phyloP scores from a whole-genome alignment of 2,329 filamentous ascomycete species.

The Hypoxylon sp. region DNA sequence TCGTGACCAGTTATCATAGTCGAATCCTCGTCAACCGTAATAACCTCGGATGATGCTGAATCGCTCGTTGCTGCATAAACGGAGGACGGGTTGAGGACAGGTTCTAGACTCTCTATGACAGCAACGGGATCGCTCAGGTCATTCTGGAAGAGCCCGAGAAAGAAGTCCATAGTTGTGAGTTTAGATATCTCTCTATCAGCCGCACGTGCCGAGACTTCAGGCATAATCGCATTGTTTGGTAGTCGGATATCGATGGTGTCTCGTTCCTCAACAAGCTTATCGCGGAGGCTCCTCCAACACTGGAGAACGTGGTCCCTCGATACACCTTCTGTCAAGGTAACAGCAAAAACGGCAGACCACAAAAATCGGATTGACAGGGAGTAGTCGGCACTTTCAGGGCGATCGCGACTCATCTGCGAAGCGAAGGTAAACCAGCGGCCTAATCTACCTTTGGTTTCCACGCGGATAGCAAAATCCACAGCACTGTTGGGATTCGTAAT shows the following conservation, averaged over 20 bases:
- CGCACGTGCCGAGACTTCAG: constrained; percentile 85
- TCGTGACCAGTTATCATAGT: constrained; percentile 41
- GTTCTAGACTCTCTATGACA: constrained; percentile 92
- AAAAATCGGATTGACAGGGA: constrained; percentile 67
- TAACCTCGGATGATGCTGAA: constrained; percentile 38
- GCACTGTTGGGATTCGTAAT: constrained; percentile 71
- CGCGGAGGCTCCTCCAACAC: constrained; percentile 72
- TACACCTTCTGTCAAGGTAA: constrained; percentile 67
- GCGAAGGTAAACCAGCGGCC: constrained; percentile 68
- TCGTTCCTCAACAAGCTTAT: constrained; percentile 62
- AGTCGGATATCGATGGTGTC: constrained; percentile 69
- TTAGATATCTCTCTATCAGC: constrained; percentile 93
- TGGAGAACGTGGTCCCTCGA: constrained; percentile 70
- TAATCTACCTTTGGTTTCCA: constrained; percentile 66
- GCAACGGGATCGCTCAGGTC: constrained; percentile 84
- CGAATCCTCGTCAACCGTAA: constrained; percentile 41
- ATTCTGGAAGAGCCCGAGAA: constrained; percentile 88
- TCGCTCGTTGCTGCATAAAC: constrained; percentile 59
- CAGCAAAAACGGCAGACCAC: constrained; percentile 70
- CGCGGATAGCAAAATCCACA: constrained; percentile 64
- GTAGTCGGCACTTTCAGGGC: constrained; percentile 56
- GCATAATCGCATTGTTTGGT: constrained; percentile 90
- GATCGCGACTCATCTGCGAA: constrained; percentile 61
- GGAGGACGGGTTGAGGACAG: constrained; percentile 83
- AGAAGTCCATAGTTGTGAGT: constrained; percentile 96